phyloP scores from a whole-genome alignment of 2,329 filamentous ascomycete genomes.

The Pezicula radicicola region DNA sequence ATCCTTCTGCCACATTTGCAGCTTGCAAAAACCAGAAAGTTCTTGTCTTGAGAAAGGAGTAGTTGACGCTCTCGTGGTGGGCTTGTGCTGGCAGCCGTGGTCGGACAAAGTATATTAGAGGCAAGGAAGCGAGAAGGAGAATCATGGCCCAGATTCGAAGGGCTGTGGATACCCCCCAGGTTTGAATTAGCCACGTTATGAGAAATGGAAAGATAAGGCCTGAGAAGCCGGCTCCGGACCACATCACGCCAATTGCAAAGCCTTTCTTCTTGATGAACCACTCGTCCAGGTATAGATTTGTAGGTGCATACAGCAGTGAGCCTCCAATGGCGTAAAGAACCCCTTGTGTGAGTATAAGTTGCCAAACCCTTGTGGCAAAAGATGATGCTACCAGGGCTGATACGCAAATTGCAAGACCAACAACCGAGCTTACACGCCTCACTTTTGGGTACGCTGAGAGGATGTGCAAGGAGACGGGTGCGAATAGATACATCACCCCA shows the following conservation, averaged over 20 bases:
- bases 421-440: constrained; percentile 19
- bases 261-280: constrained; percentile 46
- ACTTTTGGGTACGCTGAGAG: constrained; percentile 28
- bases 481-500: constrained; percentile 24
- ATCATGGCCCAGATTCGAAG: constrained; percentile 34
- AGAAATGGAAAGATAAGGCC: constrained; percentile 31
- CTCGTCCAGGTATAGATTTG: constrained; percentile 40
- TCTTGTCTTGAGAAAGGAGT: constrained; percentile 38
- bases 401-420: constrained; percentile 35
- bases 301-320: constrained; percentile 36
- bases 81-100: constrained; percentile 38
- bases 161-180: constrained; percentile 36
- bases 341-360: constrained; percentile 45
- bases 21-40: constrained; percentile 47
- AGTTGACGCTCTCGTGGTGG: constrained; percentile 2
- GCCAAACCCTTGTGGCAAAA: constrained; percentile 37
- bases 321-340: constrained; percentile 41
- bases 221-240: constrained; percentile 24
- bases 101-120: constrained; percentile 56
- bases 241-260: constrained; percentile 47
- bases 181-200: constrained; percentile 36
- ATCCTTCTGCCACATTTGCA: constrained; percentile 48
- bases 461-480: constrained; percentile 17
- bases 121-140: constrained; percentile 27
- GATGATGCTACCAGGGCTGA: constrained; percentile 36